Conservation (phyloP, 2,329 filamentous ascomycete genomes). For the Microcyclospora pomicola region DNA sequence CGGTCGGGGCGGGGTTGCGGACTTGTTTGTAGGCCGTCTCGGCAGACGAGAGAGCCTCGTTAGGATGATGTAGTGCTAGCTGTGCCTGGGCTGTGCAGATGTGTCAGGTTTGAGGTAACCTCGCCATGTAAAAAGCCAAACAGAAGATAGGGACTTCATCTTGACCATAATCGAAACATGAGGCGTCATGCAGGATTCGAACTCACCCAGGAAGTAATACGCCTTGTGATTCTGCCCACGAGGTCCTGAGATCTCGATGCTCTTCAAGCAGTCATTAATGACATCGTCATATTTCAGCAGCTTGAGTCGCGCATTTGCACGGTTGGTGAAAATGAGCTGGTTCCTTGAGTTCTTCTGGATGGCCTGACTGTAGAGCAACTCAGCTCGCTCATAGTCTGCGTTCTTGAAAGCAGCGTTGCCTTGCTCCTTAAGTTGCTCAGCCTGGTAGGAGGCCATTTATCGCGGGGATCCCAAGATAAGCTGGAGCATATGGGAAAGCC, state of each 20-base stretch:
- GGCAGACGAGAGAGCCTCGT: slow-evolving; percentile 59
- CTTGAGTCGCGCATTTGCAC: slow-evolving; percentile 68
- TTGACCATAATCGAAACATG: neutral
- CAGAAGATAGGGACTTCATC: neutral
- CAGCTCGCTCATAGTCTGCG: slow-evolving; percentile 52
- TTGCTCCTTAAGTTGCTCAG: slow-evolving; percentile 35
- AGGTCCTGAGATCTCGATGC: slow-evolving; percentile 51
- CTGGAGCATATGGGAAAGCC: no score
- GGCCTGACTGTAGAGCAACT: slow-evolving; percentile 55
- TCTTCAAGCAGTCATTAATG: slow-evolving; percentile 62
- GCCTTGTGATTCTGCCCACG: slow-evolving; percentile 46
- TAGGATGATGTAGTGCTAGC: slow-evolving; percentile 55
- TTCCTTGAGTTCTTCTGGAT: slow-evolving; percentile 69
- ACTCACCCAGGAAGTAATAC: slow-evolving; percentile 53
- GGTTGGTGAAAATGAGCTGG: slow-evolving; percentile 74
- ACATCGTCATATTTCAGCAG: slow-evolving; percentile 59
- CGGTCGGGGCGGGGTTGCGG: slow-evolving; percentile 42
- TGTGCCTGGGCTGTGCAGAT: slow-evolving; percentile 53
- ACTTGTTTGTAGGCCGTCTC: slow-evolving; percentile 52
- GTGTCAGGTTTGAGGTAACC: neutral
- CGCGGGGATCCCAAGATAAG: no score
- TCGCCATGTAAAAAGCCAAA: no score
- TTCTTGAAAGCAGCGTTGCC: slow-evolving; percentile 53
- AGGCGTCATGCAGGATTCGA: neutral
- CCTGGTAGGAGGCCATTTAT: slow-evolving; percentile 20